phyloP scores from a whole-genome alignment of 2,329 filamentous ascomycete genomes.

The Fusarium dlaminii region DNA sequence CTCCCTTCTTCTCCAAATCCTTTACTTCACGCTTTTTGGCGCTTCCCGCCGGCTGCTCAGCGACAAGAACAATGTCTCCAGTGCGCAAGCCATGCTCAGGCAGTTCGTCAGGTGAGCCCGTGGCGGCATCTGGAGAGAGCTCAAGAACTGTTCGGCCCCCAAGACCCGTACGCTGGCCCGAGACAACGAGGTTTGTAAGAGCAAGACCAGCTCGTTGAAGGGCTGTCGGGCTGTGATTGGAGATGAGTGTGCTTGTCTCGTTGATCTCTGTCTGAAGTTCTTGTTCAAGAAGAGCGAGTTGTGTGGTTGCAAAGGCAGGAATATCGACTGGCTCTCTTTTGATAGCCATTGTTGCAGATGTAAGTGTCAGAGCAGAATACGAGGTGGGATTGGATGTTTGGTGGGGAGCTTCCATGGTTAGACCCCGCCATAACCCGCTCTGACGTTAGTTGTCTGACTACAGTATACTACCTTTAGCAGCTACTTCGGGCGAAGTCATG shows the following conservation, averaged over 20 bases:
- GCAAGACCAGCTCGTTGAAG: conserved; percentile 83
- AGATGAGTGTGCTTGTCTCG: conserved; percentile 74
- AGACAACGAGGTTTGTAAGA: conserved; percentile 77
- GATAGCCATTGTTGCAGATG: conserved; percentile 46
- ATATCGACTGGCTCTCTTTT: conserved; percentile 65
- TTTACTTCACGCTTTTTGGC: conserved; percentile 78
- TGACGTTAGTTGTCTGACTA: conserved; percentile 19
- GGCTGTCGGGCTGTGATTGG: conserved; percentile 71
- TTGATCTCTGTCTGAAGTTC: conserved; percentile 79
- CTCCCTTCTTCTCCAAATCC: conserved; percentile 74
- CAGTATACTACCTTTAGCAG: not conserved
- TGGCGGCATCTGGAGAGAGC: conserved; percentile 77
- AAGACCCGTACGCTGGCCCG: conserved; percentile 84
- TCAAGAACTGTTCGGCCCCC: conserved; percentile 93
- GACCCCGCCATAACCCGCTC: conserved; percentile 36
- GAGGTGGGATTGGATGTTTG: conserved; percentile 23
- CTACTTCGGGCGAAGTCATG: not conserved
- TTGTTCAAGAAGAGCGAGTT: conserved; percentile 74
- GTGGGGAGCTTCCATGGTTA: conserved; percentile 7
- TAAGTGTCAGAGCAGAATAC: conserved; percentile 18
- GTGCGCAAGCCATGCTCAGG: conserved; percentile 79
- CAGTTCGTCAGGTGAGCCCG: conserved; percentile 61
- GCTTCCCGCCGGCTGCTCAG: conserved; percentile 77
- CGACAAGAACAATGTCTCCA: conserved; percentile 81
- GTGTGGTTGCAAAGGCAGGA: conserved; percentile 73